A percentile compares a stretch with the other conserved stretches of the same genome.
phyloP scores from a whole-genome alignment of 148 eudicot species.

The Polygonum maritimum region DNA sequence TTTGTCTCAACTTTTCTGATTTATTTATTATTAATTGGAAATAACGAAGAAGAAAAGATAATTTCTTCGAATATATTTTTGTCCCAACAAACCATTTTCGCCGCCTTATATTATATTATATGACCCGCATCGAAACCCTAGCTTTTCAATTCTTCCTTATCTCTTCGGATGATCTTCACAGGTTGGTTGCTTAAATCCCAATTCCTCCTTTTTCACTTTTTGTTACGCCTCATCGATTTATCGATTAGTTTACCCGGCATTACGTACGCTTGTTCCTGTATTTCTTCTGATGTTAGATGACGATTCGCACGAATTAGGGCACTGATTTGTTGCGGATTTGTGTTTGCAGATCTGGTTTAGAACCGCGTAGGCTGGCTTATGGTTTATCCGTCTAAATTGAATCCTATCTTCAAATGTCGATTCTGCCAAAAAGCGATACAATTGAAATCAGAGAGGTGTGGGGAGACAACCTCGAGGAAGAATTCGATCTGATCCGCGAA shows the following conservation, averaged over 20 bases:
- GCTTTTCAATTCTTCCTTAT: slow-evolving; percentile 3
- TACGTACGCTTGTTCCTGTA: not conserved
- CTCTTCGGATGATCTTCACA: slow-evolving; percentile 9
- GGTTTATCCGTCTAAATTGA: not conserved
- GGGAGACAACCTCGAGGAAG: slow-evolving; percentile 36
- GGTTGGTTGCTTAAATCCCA: not conserved
- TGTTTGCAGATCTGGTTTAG: slow-evolving; percentile 10
- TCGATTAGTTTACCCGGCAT: not conserved
- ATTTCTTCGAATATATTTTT: not conserved
- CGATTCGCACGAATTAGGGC: not conserved
- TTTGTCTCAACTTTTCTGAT: not conserved
- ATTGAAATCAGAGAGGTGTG: slow-evolving; percentile 40
- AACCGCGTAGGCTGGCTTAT: not conserved
- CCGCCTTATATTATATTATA: not conserved
- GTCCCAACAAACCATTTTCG: not conserved
- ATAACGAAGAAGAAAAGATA: not conserved
- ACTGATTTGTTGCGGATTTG: not conserved
- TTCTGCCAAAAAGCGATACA: slow-evolving; percentile 30
- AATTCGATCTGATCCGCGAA: slow-evolving; percentile 31
- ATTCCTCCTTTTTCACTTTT: not conserved
- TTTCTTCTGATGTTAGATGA: not conserved
- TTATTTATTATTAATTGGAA: not conserved
- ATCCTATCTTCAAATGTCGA: slow-evolving; percentile 22
- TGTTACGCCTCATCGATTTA: not conserved
- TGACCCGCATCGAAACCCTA: slow-evolving; percentile 5